Conservation (phyloP, 805 yeast species). For the Lipomyces orientalis region DNA sequence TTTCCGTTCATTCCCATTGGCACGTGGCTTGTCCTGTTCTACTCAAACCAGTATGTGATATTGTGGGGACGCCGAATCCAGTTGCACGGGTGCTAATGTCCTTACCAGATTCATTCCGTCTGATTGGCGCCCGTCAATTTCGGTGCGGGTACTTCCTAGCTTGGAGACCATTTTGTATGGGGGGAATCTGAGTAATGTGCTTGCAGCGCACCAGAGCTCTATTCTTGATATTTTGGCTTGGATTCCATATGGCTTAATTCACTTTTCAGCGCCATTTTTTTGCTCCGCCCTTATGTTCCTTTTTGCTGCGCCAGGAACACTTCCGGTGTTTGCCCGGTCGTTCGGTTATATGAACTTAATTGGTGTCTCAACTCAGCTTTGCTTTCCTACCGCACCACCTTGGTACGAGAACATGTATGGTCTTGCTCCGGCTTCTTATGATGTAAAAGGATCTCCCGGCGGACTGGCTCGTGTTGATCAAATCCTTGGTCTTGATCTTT, state of each 20-base stretch:
- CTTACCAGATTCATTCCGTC: constrained; percentile 61
- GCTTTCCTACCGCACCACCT: constrained; percentile 98
- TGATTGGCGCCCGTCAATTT: constrained; percentile 81
- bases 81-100: constrained; percentile 43
- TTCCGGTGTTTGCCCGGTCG: constrained; percentile 86
- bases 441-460: constrained; percentile 94
- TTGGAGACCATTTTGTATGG: constrained; percentile 91
- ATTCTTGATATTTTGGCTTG: constrained; percentile 85
- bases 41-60: constrained; percentile 54
- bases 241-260: constrained; percentile 93
- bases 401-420: constrained; percentile 87
- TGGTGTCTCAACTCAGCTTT: constrained; percentile 82
- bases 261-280: constrained; percentile 86
- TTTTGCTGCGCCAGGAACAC: constrained; percentile 88
- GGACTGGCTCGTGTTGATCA: constrained; percentile 88
- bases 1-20: constrained; percentile 81
- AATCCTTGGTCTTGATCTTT: constrained; percentile 77
- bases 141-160: constrained; percentile 87
- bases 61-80: not conserved
- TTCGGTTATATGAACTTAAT: constrained; percentile 92
- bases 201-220: constrained; percentile 72
- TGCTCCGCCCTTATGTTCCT: constrained; percentile 78
- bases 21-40: constrained; percentile 84
- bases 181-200: constrained; percentile 77
- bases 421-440: constrained; percentile 84